Evolutionary conservation across 2,329 filamentous ascomycete species (phyloP), one percentile per base, ranked within the genome.

Genomic region (Pestalotiopsis sp.): DNA sequence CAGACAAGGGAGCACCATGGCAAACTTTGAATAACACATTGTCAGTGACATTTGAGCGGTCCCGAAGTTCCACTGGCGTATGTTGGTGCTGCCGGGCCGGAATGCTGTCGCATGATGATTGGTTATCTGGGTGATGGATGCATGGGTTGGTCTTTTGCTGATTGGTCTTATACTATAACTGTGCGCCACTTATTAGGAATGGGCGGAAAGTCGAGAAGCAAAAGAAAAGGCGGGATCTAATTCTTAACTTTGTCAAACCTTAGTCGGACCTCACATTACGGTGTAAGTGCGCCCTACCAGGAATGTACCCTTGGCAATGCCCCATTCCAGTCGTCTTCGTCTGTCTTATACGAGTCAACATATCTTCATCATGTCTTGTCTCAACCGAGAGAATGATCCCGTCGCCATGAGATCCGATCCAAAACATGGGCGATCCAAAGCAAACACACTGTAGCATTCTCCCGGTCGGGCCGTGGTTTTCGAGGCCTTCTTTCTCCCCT

Each of bases 61-160:
- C 45, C 45, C 45, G 45, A 52, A 52, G 45, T 52, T 52, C 59
- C 27, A 62, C 59, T 39, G n/a, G 59, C 27, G 27, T 39, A 17
- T 20, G 31, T 39, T 39, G 38, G 59, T 62, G 59, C 59, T 62
- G 27, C 17, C 55, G 55, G 52, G 52, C 55, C 38, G 55, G 27
- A 66, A n/a, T 60, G 64, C 36, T 66, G 64, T 66, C 64, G 64
- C n/a, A 4, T 27, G 9, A 11, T 66, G 52, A 66, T 66, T 66
- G 64, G 64, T 27, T 20, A 52, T 11, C 1, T 23, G 7, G 17
- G 6, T 5, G 17, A n/a, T 23, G 45, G 7, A 23, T 52, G 45
- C 45, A 52, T 52, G 45, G 45, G 17, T 52, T n/a, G 31, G 17
- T n/a, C 20, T 52, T 39, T 31, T 27, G 31, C 31, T 66, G 64